Conservation (phyloP, 139 green algal genomes). For the Coelastrella sp. region DNA sequence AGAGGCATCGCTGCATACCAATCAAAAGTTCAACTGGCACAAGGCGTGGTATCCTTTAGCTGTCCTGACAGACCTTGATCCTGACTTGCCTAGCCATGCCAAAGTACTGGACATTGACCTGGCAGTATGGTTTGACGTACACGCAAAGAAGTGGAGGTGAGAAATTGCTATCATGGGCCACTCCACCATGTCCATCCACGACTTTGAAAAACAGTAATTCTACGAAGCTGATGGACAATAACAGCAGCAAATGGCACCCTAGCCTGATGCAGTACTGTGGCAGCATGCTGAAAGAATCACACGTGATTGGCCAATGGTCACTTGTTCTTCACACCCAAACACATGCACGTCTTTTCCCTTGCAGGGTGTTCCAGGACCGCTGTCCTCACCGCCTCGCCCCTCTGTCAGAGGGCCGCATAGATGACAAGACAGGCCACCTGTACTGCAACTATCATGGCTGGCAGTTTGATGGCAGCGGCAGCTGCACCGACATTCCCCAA, state of each 20-base stretch:
- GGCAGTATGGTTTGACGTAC: conserved; percentile 59
- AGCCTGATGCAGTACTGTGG: no score
- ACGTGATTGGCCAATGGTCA: not conserved
- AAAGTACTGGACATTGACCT: conserved; percentile 60
- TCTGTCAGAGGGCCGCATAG: conserved; percentile 69
- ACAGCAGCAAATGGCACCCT: not conserved
- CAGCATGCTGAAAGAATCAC: not conserved
- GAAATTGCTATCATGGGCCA: not conserved
- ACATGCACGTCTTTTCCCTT: not conserved
- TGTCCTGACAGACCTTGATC: conserved; percentile 51
- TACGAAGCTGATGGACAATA: not conserved
- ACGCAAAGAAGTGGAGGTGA: conserved; percentile 26
- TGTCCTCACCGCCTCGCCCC: conserved; percentile 75
- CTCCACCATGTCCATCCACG: not conserved
- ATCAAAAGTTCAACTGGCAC: conserved; percentile 15
- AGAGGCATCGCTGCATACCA: not conserved
- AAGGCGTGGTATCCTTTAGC: conserved; percentile 67
- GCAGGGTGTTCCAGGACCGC: conserved; percentile 38
- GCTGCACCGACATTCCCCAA: conserved; percentile 66
- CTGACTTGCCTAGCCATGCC: conserved; percentile 27
- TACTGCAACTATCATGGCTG: conserved; percentile 54
- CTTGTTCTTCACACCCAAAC: not conserved
- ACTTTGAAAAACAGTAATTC: no score
- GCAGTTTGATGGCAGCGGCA: conserved; percentile 34
- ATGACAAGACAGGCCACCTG: conserved; percentile 58